phyloP scores from a whole-genome alignment of 2,329 filamentous ascomycete species.

The Lachnellula subtilissima region DNA sequence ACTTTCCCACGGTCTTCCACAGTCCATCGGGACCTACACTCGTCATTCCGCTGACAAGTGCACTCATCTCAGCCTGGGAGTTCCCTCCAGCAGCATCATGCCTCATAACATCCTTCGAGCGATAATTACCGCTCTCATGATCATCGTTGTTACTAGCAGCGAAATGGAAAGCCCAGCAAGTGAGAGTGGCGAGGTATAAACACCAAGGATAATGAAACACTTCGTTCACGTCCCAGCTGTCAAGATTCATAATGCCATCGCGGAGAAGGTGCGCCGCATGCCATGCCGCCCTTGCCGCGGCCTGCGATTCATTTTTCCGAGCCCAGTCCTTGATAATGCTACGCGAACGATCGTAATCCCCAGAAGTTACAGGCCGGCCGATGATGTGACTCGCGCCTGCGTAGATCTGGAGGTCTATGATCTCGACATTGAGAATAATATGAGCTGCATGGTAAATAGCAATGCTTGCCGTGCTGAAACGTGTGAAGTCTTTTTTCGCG shows the following conservation, averaged over 20 bases:
- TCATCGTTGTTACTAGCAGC: conserved; percentile 21
- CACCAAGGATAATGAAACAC: conserved; percentile 60
- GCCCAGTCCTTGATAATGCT: conserved; percentile 49
- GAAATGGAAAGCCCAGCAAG: conserved; percentile 54
- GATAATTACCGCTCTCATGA: neutral
- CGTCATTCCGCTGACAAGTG: conserved; percentile 37
- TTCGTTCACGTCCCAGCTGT: conserved; percentile 47
- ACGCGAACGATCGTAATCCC: conserved; percentile 47
- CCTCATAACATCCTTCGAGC: neutral
- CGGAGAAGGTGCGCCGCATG: conserved; percentile 51
- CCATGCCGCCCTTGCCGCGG: conserved; percentile 43
- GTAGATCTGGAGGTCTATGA: conserved; percentile 58
- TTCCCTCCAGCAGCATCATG: conserved; percentile 48
- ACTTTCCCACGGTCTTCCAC: conserved; percentile 37
- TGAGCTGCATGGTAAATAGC: conserved; percentile 56
- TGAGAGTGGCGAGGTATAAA: conserved; percentile 53
- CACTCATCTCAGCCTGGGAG: conserved; percentile 44
- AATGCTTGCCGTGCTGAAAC: conserved; percentile 46
- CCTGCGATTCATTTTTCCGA: conserved; percentile 20
- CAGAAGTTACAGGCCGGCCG: conserved; percentile 46
- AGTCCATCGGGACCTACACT: conserved; percentile 31
- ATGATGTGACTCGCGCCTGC: conserved; percentile 56
- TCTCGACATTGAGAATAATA: conserved; percentile 51
- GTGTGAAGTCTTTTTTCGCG: conserved; percentile 37
- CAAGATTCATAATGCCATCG: conserved; percentile 44